These are phyloP conservation scores for Paracamarosporium sp. DNA, from an alignment of 2,329 filamentous ascomycete species.

Conservation along the genomic window DNA sequence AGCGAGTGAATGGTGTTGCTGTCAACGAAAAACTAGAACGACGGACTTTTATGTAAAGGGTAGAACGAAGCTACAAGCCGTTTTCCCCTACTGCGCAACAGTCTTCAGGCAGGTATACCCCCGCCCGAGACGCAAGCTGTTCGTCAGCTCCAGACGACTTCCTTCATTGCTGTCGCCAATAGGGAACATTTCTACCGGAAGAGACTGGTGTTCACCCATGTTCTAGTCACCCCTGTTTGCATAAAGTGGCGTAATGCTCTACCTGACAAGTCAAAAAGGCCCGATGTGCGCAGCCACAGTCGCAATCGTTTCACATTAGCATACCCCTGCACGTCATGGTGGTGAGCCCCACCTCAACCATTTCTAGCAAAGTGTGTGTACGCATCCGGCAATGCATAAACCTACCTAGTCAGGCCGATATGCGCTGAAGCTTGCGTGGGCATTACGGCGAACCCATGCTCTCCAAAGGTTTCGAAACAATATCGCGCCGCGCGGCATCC, in stretches of 20 bases:
- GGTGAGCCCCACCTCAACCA: background rate
- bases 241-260: background rate
- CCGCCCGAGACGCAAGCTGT: conserved; percentile 12
- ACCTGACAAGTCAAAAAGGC: background rate
- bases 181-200: background rate
- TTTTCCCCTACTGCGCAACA: conserved; percentile 4
- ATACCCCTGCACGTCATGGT: background rate
- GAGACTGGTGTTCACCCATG: background rate
- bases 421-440: background rate
- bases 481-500: background rate
- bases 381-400: background rate
- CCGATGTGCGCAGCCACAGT: background rate
- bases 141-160: conserved; percentile 11
- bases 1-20: background rate
- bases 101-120: background rate
- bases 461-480: background rate
- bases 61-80: background rate
- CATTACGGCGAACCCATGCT: background rate
- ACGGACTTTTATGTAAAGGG: background rate
- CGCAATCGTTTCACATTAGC: background rate
- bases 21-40: background rate
- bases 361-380: background rate
- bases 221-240: background rate
- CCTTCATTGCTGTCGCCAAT: background rate
- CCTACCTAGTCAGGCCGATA: background rate